These are phyloP conservation scores for Chenopodium album DNA, from an alignment of 148 eudicot species.

Conservation along the genomic window DNA sequence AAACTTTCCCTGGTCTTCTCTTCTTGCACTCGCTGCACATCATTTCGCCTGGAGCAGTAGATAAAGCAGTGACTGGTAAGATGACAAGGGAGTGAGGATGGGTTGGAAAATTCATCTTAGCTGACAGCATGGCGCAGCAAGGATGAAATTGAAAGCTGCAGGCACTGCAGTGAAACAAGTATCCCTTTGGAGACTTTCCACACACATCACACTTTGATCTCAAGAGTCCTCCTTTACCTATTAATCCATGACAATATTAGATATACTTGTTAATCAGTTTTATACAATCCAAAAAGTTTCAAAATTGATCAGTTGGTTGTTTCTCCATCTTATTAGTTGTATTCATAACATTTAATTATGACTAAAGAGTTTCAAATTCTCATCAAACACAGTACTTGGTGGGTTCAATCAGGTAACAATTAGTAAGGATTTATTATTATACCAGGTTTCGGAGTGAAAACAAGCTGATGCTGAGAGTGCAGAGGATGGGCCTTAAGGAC, in stretches of 20 bases:
- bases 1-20: conserved; percentile 58
- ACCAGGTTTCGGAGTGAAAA: conserved; percentile 58
- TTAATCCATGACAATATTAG: neutral
- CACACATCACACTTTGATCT: conserved; percentile 75
- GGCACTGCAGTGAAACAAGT: conserved; percentile 60
- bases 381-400: neutral
- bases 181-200: conserved; percentile 62
- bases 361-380: too few species aligned
- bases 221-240: conserved; percentile 51
- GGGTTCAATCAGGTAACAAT: too few species aligned
- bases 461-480: conserved; percentile 75
- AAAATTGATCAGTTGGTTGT: too few species aligned
- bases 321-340: too few species aligned
- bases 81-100: conserved; percentile 70
- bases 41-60: conserved; percentile 26
- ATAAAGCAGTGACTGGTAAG: conserved; percentile 34
- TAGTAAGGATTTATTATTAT: neutral
- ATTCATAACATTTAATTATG: too few species aligned
- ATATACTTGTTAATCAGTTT: neutral
- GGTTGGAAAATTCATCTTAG: conserved; percentile 44
- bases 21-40: conserved; percentile 68
- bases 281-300: neutral
- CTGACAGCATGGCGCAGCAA: conserved; percentile 77
- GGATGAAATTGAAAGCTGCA: conserved; percentile 92
- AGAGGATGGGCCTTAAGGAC: conserved; percentile 66